Evolutionary conservation across 2,329 filamentous ascomycete genomes (phyloP), one percentile per base, ranked within the genome.

Genomic region (Aspergillus unguis): DNA sequence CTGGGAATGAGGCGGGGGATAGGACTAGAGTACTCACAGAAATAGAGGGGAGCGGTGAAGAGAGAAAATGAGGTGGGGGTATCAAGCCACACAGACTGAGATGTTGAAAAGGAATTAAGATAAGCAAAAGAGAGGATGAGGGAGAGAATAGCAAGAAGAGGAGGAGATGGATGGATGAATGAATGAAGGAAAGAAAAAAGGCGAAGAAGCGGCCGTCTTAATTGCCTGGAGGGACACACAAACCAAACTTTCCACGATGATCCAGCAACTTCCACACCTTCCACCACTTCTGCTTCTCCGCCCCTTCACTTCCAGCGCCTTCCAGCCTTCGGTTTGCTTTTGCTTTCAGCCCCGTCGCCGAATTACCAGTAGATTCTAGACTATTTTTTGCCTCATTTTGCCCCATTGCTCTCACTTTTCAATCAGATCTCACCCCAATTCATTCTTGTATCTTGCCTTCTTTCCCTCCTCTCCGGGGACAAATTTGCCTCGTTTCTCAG

Each of bases 181-280:
- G 55, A 57, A 58, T 57, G 31, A 44, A 33, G 41, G 31, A 38
- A 37, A 48, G 55, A 56, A 55, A 51, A 50, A 54, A 36, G 36
- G 17, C 23, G 54, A 54, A 25, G 54, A 60, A 57, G 62, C 52
- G 55, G 53, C 62, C 23, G 46, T 42, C 62, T 67, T 68, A 67
- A 64, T 62, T 50, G 57, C 58, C 54, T 48, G 46, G 46, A 49
- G 35, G 38, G 29, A 49, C 47, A 33, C 32, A 38, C 35, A 48
- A 37, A 48, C 35, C 44, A 29, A 49, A 58, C 52, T 63, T 71
- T 71, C 69, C 65, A 71, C 67, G 65, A 55, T 54, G 61, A 68
- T 71, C 69, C 68, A 71, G 67, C 64, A 62, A 66, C 66, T 71
- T 71, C 68, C 68, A 71, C 62, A 44, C 40, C 31, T 43, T 17